phyloP scores from a whole-genome alignment of 1,284 basidiomycete species.

The Coniophora puteana region DNA sequence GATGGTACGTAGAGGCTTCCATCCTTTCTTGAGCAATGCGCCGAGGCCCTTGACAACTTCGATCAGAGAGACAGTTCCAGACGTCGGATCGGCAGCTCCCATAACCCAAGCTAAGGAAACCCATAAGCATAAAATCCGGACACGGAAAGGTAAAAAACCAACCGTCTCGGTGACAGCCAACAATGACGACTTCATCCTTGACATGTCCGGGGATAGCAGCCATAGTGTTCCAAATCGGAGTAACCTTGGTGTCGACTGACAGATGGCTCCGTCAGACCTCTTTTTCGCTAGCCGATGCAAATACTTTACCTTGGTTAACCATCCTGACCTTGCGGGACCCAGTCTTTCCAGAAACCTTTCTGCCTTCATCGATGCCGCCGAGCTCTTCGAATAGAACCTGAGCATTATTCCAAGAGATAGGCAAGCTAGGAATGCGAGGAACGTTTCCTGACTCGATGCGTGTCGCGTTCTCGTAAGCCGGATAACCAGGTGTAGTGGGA shows the following conservation, averaged over 20 bases:
- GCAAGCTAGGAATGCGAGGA: constrained; percentile 81
- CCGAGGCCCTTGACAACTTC: constrained; percentile 87
- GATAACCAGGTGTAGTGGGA: constrained; percentile 83
- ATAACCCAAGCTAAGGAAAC: constrained; percentile 45
- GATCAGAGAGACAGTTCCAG: constrained; percentile 83
- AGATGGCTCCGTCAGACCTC: constrained; percentile 2
- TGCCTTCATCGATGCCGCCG: constrained; percentile 29
- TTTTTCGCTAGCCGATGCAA: constrained; percentile 2
- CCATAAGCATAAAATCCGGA: constrained; percentile 21
- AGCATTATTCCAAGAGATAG: constrained; percentile 72
- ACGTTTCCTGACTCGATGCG: constrained; percentile 67
- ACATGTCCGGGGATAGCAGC: constrained; percentile 88
- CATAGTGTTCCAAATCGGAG: constrained; percentile 88
- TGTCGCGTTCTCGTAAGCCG: constrained; percentile 83
- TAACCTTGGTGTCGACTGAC: constrained; percentile 72
- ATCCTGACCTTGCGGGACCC: constrained; percentile 50
- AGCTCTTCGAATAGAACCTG: constrained; percentile 59
- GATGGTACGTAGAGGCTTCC: constrained; percentile 88
- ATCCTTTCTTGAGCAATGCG: constrained; percentile 66
- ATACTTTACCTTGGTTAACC: constrained; percentile 57
- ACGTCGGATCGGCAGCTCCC: constrained; percentile 84
- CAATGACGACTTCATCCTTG: constrained; percentile 78
- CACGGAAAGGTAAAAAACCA: constrained; percentile 15
- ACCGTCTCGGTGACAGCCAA: constrained; percentile 90
- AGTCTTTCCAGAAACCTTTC: constrained; percentile 42